Evolutionary conservation across 1,284 basidiomycete genomes (phyloP).

Genomic region (Phellopilus nigrolimitatus): DNA sequence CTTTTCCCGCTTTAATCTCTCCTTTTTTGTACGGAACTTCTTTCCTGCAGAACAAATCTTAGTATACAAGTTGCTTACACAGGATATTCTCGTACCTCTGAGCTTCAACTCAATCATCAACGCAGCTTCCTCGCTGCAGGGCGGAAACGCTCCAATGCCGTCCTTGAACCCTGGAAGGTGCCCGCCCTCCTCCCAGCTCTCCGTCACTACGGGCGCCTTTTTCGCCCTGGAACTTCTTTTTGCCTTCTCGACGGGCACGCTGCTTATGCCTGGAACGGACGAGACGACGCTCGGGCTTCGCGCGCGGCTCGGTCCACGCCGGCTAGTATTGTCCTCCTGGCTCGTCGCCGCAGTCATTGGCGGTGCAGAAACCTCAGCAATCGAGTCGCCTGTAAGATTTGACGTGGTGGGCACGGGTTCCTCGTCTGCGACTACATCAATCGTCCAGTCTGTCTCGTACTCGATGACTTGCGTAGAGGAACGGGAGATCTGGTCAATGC

Average conservation of each 20-base stretch:
- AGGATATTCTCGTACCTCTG: conserved; percentile 44
- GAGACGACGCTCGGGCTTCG: conserved; percentile 20
- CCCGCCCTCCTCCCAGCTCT: conserved; percentile 61
- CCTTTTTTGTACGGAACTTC: conserved; percentile 72
- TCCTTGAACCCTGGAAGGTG: conserved; percentile 69
- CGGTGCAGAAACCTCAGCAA: background rate
- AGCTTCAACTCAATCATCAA: conserved; percentile 67
- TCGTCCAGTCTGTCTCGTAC: conserved; percentile 78
- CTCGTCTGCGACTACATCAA: conserved; percentile 70
- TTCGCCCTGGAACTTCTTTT: conserved; percentile 11
- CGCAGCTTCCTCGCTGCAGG: conserved; percentile 61
- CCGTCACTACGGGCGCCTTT: conserved; percentile 26
- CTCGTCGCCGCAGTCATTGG: background rate
- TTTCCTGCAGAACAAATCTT: conserved; percentile 44
- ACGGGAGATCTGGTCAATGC: conserved; percentile 65
- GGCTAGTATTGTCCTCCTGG: background rate
- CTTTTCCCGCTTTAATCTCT: conserved; percentile 64
- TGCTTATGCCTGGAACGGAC: conserved; percentile 11
- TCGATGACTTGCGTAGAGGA: conserved; percentile 68
- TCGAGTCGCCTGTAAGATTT: background rate
- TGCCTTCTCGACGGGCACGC: conserved; percentile 4
- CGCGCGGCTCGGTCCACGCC: background rate
- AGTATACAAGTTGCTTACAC: background rate
- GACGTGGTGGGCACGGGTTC: conserved; percentile 26
- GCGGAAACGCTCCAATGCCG: conserved; percentile 64